Base-by-base conservation (phyloP, 1,139 yeast genomes). In the Nakaseomyces kungkrabaensis region DNA sequence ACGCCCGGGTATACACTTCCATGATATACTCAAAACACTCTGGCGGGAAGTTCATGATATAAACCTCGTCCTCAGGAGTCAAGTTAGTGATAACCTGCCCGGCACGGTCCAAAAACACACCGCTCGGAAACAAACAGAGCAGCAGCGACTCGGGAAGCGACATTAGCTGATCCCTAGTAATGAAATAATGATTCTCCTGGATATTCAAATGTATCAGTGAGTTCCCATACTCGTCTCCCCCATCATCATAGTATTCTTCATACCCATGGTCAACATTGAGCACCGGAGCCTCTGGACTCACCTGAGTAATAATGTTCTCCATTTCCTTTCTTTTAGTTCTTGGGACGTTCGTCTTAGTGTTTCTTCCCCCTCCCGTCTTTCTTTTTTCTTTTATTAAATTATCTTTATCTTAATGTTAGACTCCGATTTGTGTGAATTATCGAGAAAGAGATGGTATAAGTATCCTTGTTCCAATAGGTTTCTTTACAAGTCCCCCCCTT, bases 81-180 rank as follows among this genome's bases (percentile, higher is more conserved):
- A 85, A 68, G 57, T 83, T 84, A 43, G 85, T 76, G 50, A 85
- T 84, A n/a, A 84, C 84, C 52, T 80, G 82, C 3, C 94, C 95
- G 48, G 78, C 70, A 50, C 75, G 74, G 63, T 87, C 94, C 52
- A 86, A 75, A 63, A 86, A 83, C 5, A 89, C 90, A 37, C 97
- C 97, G 57, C 87, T 86, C 13, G 97, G 96, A 67, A 82, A 94
- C 50, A 87, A 70, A 58, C 97, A 88, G 50, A 90, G 76, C 54
- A 94, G 72, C 33, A 94, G 82, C 55, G 92, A 81, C 66, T 94
- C 97, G 1, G 98, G 97, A 48, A 92, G 72, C 51, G 90, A 81
- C 85, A 89, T 82, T 57, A 92, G 75, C 65, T 88, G 96, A 58
- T 88, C 96, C 55, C 96, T 74, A 1, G 95, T 81, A 47, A 92